Base-by-base conservation (phyloP, 2,329 filamentous ascomycete species). In the Thelonectria olida region DNA sequence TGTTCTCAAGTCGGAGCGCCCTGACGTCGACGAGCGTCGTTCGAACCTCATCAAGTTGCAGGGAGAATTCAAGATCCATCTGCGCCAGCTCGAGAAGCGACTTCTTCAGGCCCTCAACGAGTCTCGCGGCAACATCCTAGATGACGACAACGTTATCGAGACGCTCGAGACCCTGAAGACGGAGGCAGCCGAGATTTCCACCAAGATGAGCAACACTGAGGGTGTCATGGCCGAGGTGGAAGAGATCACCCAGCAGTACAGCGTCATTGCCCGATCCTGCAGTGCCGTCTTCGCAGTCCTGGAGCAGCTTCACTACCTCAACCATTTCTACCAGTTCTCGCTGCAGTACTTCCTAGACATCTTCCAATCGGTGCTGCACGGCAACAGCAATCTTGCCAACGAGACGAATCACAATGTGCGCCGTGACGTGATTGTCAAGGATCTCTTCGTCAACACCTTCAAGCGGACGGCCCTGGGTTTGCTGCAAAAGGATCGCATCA, bases 311-410 rank as follows among this genome's bases (percentile, higher is more conserved):
- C 95, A 98, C 78, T 96, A 97, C 75, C 90, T 99, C 76, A 97
- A 99, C 77, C 96, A 98, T 82, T 98, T 98, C 80, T 99, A 99
- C 79, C 96, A 98, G 76, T 99, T 99, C 84, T 99, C 96, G 36
- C 85, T 99, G 61, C 94, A 97, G 78, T 99, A 97, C 80, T 99
- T 99, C 80, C 87, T 97, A 56, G 92, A 97, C 75, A 99, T 99
- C 70, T 99, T 99, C 86, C 92, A 97, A 75, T 88, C 91, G 6
- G 96, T 99, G 7, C 85, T 99, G 38, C 91, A 91, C 69, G 86
- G 88, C 60, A 96, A 96, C 77, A 89, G 90, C 72, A 88, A 88
- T 61, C 83, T 96, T 52, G 85, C 86, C 19, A 84, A 82, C 61
- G 88, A 91, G 76, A 89, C 86, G 28, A 90, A 96, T 66, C 88